Conservation (phyloP, 345 rosid species). For the Eucalyptus pumila region DNA sequence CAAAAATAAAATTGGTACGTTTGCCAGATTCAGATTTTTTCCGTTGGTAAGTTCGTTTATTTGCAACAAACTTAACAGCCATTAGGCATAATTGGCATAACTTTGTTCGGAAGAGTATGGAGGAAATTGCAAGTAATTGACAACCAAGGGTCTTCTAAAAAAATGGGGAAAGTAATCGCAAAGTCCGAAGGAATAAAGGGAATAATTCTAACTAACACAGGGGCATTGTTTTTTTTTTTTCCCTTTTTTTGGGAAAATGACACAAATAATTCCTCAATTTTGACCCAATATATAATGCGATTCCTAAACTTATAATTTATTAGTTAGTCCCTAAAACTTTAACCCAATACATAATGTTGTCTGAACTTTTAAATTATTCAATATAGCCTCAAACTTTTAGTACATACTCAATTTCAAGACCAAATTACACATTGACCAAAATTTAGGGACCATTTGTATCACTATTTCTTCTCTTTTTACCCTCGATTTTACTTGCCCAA, state of each 20-base stretch:
- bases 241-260: too few relatives aligned
- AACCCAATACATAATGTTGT: rapidly evolving
- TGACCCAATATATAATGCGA: too few relatives aligned
- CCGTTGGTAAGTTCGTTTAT: neutral
- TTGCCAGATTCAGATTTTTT: neutral
- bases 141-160: neutral
- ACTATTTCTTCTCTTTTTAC: neutral
- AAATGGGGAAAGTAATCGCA: neutral
- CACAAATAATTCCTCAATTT: neutral
- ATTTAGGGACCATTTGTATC: too few relatives aligned
- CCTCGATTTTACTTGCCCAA: neutral
- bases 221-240: neutral
- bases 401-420: too few relatives aligned
- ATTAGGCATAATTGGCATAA: neutral
- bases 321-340: too few relatives aligned
- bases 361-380: too few relatives aligned
- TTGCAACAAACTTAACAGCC: neutral
- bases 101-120: neutral
- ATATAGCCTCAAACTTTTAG: too few relatives aligned
- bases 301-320: too few relatives aligned
- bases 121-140: neutral
- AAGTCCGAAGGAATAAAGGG: neutral
- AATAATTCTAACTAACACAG: neutral
- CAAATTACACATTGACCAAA: too few relatives aligned
- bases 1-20: neutral